Conservation (phyloP, 306 rosid genomes). For the Leucaena leucocephala region DNA sequence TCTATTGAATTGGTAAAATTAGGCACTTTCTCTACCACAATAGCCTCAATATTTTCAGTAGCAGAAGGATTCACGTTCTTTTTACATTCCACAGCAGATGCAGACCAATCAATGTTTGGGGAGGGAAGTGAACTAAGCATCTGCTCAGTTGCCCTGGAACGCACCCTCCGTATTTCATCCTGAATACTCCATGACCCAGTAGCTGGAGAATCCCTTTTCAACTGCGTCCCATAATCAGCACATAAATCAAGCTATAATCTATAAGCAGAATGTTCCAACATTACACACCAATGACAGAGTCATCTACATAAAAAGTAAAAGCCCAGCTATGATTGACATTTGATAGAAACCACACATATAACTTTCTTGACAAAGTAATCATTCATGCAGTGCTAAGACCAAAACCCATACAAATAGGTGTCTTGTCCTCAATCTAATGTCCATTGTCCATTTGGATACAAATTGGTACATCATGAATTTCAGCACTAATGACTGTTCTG, state of each 20-base stretch:
- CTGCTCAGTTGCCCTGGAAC: constrained; percentile 93
- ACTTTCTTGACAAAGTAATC: constrained; percentile 20
- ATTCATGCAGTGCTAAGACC: not conserved
- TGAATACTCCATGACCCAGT: constrained; percentile 94
- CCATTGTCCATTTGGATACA: not conserved
- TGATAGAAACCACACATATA: constrained; percentile 26
- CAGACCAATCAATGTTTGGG: constrained; percentile 69
- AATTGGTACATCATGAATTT: constrained; percentile 19
- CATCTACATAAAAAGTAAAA: not conserved
- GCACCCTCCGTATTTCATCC: constrained; percentile 91
- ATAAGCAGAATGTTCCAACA: constrained; percentile 28
- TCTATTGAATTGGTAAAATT: constrained; percentile 32
- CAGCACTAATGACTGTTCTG: not conserved
- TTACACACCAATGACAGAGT: not conserved
- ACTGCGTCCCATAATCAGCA: constrained; percentile 58
- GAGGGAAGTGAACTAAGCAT: constrained; percentile 82
- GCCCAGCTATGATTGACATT: constrained; percentile 17
- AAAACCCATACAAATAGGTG: not conserved
- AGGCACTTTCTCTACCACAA: constrained; percentile 41
- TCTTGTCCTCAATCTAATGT: not conserved
- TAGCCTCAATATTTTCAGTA: constrained; percentile 48
- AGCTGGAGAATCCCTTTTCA: constrained; percentile 64
- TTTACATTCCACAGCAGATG: constrained; percentile 50
- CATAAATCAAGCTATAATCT: constrained; percentile 26
- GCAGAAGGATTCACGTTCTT: constrained; percentile 43